Evolutionary conservation across 1,284 basidiomycete species (phyloP).

Genomic region (Moesziomyces globuligerus): DNA sequence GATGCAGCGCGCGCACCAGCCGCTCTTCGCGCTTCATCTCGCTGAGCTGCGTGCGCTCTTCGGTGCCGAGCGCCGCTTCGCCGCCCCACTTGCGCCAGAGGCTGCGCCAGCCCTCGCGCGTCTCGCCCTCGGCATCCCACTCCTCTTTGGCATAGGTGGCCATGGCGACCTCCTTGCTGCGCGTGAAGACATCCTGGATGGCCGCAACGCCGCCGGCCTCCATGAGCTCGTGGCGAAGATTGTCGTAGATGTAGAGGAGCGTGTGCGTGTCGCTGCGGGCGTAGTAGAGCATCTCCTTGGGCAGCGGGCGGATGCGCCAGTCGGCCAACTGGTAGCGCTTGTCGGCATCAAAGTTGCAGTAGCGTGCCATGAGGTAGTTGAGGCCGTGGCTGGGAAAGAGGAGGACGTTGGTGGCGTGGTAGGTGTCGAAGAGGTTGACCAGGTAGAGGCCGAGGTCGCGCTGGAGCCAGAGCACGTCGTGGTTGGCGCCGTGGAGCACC

Average conservation of each 20-base stretch:
- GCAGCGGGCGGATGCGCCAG: constrained; percentile 91
- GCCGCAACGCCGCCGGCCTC: constrained; percentile 68
- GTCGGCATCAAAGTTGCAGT: constrained; percentile 90
- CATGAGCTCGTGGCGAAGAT: constrained; percentile 85
- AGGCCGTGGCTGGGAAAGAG: constrained; percentile 82
- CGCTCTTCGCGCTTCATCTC: constrained; percentile 68
- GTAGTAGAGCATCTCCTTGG: constrained; percentile 87
- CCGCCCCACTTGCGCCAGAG: constrained; percentile 68
- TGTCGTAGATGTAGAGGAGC: constrained; percentile 90
- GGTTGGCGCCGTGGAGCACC: constrained; percentile 86
- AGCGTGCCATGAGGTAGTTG: constrained; percentile 85
- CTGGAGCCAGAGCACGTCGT: constrained; percentile 94
- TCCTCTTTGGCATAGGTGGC: constrained; percentile 64
- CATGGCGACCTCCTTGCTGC: constrained; percentile 57
- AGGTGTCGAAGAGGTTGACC: constrained; percentile 95
- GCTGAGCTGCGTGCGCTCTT: constrained; percentile 35
- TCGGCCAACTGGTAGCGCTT: constrained; percentile 96
- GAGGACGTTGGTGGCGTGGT: constrained; percentile 83
- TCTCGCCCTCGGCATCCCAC: constrained; percentile 61
- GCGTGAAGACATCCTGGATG: constrained; percentile 56
- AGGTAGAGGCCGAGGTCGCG: constrained; percentile 93
- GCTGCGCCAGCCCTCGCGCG: constrained; percentile 59
- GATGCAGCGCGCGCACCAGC: constrained; percentile 79
- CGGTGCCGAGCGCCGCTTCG: constrained; percentile 54
- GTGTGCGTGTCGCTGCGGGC: constrained; percentile 96